These are phyloP conservation scores for Didymellaceae sp. DNA, from an alignment of 2,329 filamentous ascomycete genomes.

Conservation along the genomic window DNA sequence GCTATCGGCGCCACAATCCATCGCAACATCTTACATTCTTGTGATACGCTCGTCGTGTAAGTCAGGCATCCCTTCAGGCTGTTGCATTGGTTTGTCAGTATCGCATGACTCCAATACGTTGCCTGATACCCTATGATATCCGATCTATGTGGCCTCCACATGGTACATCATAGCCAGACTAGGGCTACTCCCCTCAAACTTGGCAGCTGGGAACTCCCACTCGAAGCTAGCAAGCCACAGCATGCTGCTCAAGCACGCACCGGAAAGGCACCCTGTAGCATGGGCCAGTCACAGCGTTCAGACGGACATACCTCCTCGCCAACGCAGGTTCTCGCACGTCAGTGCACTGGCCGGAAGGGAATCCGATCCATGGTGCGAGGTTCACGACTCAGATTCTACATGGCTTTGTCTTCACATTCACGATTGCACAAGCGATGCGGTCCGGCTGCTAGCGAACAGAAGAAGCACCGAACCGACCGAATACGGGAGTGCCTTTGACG, in stretches of 20 bases:
- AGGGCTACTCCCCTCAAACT: neutral
- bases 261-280: slow-evolving; percentile 8
- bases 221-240: slow-evolving; percentile 2
- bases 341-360: slow-evolving; percentile 5
- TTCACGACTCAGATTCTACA: slow-evolving; percentile 21
- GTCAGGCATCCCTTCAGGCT: neutral
- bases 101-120: neutral
- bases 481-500: slow-evolving; percentile 11
- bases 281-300: slow-evolving; percentile 16
- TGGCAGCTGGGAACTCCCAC: slow-evolving; percentile 1
- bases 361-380: slow-evolving; percentile 19
- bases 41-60: neutral
- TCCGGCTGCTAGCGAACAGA: slow-evolving; percentile 26
- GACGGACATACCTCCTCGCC: slow-evolving; percentile 18
- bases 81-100: neutral
- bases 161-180: slow-evolving; percentile 8
- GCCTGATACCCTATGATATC: slow-evolving; percentile 2
- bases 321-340: slow-evolving; percentile 8
- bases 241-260: slow-evolving; percentile 2
- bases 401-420: slow-evolving; percentile 17
- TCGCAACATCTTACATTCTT: neutral
- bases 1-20: neutral
- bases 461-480: slow-evolving; percentile 23
- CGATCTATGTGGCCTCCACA: slow-evolving; percentile 10
- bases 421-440: slow-evolving; percentile 20